phyloP scores from a whole-genome alignment of 768 basidiomycete genomes.

The Pluteus cervinus region DNA sequence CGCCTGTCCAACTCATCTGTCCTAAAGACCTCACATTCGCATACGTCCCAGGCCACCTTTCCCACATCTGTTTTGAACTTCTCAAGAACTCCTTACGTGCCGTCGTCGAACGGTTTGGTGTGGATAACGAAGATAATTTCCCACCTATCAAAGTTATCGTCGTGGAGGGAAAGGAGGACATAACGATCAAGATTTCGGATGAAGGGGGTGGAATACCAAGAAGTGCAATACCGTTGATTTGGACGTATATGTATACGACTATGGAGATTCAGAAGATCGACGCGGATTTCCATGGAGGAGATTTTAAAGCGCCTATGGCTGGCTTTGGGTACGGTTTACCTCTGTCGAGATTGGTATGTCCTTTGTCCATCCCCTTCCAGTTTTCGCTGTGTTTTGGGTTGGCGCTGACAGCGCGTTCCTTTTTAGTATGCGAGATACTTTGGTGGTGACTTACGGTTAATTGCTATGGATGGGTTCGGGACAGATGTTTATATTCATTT shows the following conservation, averaged over 20 bases:
- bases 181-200: constrained; percentile 98
- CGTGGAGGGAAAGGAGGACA: constrained; percentile 96
- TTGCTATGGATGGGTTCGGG: constrained; percentile 98
- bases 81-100: constrained; percentile 97
- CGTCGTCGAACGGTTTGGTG: constrained; percentile 88
- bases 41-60: constrained; percentile 95
- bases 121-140: constrained; percentile 69
- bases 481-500: constrained; percentile 93
- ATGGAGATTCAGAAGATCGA: constrained; percentile 72
- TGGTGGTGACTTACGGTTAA: constrained; percentile 86
- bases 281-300: constrained; percentile 74
- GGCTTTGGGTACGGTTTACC: constrained; percentile 95
- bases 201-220: constrained; percentile 94
- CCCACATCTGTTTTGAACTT: constrained; percentile 95
- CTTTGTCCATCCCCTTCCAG: constrained; percentile 4
- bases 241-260: constrained; percentile 98
- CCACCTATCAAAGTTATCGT: constrained; percentile 94
- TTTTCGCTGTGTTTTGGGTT: constrained; percentile 3
- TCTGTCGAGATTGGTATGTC: constrained; percentile 77
- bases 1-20: constrained; percentile 95
- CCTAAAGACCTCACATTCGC: constrained; percentile 80
- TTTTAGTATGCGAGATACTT: constrained; percentile 89
- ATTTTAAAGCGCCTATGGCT: constrained; percentile 98
- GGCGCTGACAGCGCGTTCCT: not conserved
- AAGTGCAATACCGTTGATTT: constrained; percentile 87